A percentile compares a stretch with the other conserved stretches of the same genome.
Conservation (phyloP, 2,329 filamentous ascomycete species). For the Exophiala sp. region DNA sequence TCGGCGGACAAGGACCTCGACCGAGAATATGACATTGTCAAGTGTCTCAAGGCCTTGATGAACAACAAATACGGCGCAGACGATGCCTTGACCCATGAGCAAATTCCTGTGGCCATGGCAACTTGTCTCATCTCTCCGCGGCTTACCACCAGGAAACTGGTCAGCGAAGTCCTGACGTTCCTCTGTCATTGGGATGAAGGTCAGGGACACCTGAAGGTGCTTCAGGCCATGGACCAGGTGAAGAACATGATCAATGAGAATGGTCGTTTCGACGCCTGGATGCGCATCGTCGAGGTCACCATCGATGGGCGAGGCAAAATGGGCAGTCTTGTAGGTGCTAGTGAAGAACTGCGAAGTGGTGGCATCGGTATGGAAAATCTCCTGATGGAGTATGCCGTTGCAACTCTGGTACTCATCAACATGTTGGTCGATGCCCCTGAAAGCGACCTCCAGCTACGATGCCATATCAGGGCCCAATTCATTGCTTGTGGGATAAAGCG, state of each 20-base stretch:
- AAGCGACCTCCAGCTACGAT: conserved; percentile 79
- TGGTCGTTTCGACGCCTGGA: conserved; percentile 95
- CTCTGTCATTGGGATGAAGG: conserved; percentile 89
- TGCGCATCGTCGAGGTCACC: conserved; percentile 95
- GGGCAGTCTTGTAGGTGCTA: conserved; percentile 94
- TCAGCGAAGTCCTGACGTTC: conserved; percentile 94
- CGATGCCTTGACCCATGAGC: conserved; percentile 83
- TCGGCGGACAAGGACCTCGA: conserved; percentile 73
- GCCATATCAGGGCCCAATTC: conserved; percentile 93
- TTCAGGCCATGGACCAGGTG: conserved; percentile 87
- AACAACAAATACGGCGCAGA: conserved; percentile 99
- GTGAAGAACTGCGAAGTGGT: conserved; percentile 89
- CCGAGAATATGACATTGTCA: conserved; percentile 92
- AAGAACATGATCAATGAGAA: conserved; percentile 85
- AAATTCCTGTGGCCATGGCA: conserved; percentile 80
- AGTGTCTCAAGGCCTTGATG: conserved; percentile 94
- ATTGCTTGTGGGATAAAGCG: conserved; percentile 93
- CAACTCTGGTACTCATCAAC: conserved; percentile 90
- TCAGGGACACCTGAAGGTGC: conserved; percentile 84
- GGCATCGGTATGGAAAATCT: conserved; percentile 98
- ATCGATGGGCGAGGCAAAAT: conserved; percentile 97
- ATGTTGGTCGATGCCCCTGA: conserved; percentile 92
- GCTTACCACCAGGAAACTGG: conserved; percentile 84
- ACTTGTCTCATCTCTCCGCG: conserved; percentile 82
- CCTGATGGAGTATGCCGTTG: conserved; percentile 97